phyloP scores from a whole-genome alignment of 345 rosid species.

The Moringa oleifera region DNA sequence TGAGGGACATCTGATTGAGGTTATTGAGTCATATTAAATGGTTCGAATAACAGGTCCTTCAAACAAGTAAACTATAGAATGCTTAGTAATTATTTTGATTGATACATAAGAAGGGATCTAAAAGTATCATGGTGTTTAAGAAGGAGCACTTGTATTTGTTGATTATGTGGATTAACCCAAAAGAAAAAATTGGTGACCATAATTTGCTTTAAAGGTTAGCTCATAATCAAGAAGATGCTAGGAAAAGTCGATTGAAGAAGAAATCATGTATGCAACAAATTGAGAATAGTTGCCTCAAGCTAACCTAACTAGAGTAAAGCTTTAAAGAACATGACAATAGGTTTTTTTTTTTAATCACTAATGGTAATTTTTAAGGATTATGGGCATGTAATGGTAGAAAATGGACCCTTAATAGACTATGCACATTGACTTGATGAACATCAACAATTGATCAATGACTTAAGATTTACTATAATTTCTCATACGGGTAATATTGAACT shows the following conservation, averaged over 20 bases:
- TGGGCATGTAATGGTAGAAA: constrained; percentile 35
- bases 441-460: constrained; percentile 59
- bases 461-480: constrained; percentile 66
- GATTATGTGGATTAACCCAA: constrained; percentile 61
- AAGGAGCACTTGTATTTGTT: constrained; percentile 37
- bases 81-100: constrained; percentile 89
- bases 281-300: constrained; percentile 62
- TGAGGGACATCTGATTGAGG: constrained; percentile 87
- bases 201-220: constrained; percentile 52
- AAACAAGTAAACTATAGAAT: constrained; percentile 94
- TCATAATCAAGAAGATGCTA: constrained; percentile 95
- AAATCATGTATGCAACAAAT: constrained; percentile 95
- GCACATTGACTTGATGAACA: constrained; percentile 89
- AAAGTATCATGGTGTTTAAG: constrained; percentile 51
- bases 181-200: constrained; percentile 50
- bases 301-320: constrained; percentile 78
- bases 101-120: constrained; percentile 97
- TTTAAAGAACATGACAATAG: constrained; percentile 75
- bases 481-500: constrained; percentile 60
- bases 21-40: constrained; percentile 96
- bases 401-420: constrained; percentile 69
- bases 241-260: constrained; percentile 85
- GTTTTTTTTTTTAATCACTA: constrained; percentile 36
- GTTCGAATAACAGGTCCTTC: constrained; percentile 76
- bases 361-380: constrained; percentile 46